Evolutionary conservation across 2,329 filamentous ascomycete species (phyloP).

Genomic region (Coniochaeta sp.): DNA sequence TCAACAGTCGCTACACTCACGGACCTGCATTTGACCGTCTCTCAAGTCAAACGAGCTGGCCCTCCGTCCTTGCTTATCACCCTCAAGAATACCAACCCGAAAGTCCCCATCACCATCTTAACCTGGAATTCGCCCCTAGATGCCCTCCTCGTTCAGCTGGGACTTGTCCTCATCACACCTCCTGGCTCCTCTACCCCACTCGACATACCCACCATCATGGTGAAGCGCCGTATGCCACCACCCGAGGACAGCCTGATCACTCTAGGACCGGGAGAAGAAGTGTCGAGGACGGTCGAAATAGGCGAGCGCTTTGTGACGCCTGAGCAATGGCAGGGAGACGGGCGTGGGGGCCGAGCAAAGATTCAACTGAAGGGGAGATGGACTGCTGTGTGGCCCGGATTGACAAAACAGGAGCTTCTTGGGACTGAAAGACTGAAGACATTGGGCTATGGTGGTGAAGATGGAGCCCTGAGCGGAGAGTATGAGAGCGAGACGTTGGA

Average conservation of each 20-base stretch:
- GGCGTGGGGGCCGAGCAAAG: background rate
- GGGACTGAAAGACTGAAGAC: background rate
- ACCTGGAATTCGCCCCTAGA: constrained; percentile 10
- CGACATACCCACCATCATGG: constrained; percentile 4
- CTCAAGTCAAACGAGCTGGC: background rate
- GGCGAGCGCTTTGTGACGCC: constrained; percentile 2
- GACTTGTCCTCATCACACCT: constrained; percentile 1
- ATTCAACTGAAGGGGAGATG: background rate
- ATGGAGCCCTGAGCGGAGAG: background rate
- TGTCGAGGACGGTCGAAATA: background rate
- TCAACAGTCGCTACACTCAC: background rate
- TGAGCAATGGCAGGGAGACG: constrained; percentile 1
- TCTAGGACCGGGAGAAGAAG: constrained; percentile 1
- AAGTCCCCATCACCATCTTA: constrained; percentile 7
- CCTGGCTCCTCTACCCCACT: constrained; percentile 1
- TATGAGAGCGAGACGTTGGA: background rate
- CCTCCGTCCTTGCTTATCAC: constrained; percentile 4
- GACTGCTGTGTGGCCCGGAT: background rate
- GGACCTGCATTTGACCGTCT: background rate
- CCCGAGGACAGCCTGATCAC: constrained; percentile 3
- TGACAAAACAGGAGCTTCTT: background rate
- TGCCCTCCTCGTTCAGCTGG: constrained; percentile 5
- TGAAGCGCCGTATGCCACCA: constrained; percentile 8
- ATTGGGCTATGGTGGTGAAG: background rate
- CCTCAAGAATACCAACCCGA: constrained; percentile 6